phyloP scores from a whole-genome alignment of 129 eudicot genomes.

The sunflower (Helianthus annuus) region HanXRQr2.0-SUNRISE NC_035436.2:4035535-4036034 shows the following conservation, averaged over 20 bases:
- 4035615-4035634: constrained; percentile 7
- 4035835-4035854: constrained; percentile 61
- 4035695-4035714: background rate
- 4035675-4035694: background rate
- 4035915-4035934: constrained; percentile 61
- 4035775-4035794: constrained; percentile 21
- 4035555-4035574: constrained; percentile 96
- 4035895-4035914: constrained; percentile 58
- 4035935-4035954: constrained; percentile 55
- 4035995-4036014: constrained; percentile 98
- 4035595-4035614: background rate
- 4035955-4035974: constrained; percentile 65
- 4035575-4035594: constrained; percentile 36
- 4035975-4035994: constrained; percentile 72
- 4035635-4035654: background rate
- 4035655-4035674: background rate
- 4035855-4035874: constrained; percentile 69
- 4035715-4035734: background rate
- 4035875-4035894: constrained; percentile 59
- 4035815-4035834: constrained; percentile 79
- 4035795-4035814: constrained; percentile 97
- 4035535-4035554: constrained; percentile 94
- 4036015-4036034: constrained; percentile 15
- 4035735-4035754: constrained; percentile 5
- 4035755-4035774: background rate